phyloP scores from a whole-genome alignment of 2,329 filamentous ascomycete species.

The Microsporum canis region DNA sequence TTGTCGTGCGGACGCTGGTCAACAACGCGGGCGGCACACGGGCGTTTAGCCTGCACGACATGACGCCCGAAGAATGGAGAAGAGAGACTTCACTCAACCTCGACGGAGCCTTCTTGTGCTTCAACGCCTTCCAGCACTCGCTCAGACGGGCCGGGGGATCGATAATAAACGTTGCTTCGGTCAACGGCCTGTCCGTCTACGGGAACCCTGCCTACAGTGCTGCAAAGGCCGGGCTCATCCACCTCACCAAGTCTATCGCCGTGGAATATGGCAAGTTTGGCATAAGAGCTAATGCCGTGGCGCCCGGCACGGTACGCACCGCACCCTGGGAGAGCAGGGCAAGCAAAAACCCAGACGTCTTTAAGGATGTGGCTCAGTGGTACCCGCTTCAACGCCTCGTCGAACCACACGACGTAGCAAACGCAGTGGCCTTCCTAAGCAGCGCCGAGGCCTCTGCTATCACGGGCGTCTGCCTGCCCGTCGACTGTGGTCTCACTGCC shows the following conservation, averaged over 20 bases:
- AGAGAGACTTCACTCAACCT: slow-evolving; percentile 17
- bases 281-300: slow-evolving; percentile 32
- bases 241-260: slow-evolving; percentile 30
- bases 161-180: slow-evolving; percentile 17
- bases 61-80: slow-evolving; percentile 14
- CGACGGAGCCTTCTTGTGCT: slow-evolving; percentile 15
- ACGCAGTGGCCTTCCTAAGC: slow-evolving; percentile 19
- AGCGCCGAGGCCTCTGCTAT: slow-evolving; percentile 16
- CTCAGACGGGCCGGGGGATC: slow-evolving; percentile 12
- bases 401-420: slow-evolving; percentile 19
- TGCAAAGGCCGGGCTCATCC: slow-evolving; percentile 32
- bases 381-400: slow-evolving; percentile 18
- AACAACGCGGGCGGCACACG: slow-evolving; percentile 22
- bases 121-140: slow-evolving; percentile 15
- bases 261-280: slow-evolving; percentile 24
- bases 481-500: slow-evolving; percentile 18
- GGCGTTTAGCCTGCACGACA: slow-evolving; percentile 17
- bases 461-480: slow-evolving; percentile 19
- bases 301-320: slow-evolving; percentile 18
- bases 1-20: slow-evolving; percentile 16
- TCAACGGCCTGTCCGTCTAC: slow-evolving; percentile 16
- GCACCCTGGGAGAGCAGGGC: slow-evolving; percentile 12
- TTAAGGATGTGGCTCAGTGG: slow-evolving; percentile 16
- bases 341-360: slow-evolving; percentile 9
- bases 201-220: slow-evolving; percentile 26